Evolutionary conservation across 1,139 yeast species (phyloP).

Genomic region (Hemisphaericaspora xylanilytica): DNA sequence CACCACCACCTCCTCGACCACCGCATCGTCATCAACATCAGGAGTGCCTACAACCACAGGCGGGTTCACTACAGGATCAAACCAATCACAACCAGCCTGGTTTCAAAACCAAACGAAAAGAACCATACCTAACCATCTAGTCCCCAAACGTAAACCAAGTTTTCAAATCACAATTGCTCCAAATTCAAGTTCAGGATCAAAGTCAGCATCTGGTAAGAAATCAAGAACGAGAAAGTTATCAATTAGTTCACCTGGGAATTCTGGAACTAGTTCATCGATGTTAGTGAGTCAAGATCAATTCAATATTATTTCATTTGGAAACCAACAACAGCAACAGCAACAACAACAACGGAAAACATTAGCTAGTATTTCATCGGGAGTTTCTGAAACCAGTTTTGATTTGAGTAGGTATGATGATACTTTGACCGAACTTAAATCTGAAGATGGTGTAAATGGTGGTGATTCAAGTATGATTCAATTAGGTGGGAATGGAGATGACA

Average conservation of each 20-base stretch:
- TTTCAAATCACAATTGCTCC: conserved; percentile 34
- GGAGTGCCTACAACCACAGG: too few species aligned
- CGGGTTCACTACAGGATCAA: too few species aligned
- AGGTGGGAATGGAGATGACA: conserved; percentile 29
- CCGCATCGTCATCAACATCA: conserved; percentile 5
- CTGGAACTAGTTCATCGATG: conserved; percentile 6
- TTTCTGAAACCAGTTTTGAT: conserved; percentile 21
- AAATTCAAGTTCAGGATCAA: conserved; percentile 13
- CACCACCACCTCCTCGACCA: neutral
- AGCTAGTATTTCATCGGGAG: conserved; percentile 1
- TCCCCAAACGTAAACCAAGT: conserved; percentile 43
- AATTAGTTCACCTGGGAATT: neutral
- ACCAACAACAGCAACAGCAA: conserved; percentile 17
- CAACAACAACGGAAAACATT: conserved; percentile 4
- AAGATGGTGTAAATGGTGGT: neutral
- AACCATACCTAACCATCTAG: conserved; percentile 55
- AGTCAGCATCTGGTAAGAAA: conserved; percentile 5
- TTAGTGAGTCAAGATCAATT: conserved; percentile 25
- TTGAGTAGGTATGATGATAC: conserved; percentile 21
- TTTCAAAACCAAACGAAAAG: conserved; percentile 53
- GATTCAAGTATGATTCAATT: neutral
- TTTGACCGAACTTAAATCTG: conserved; percentile 27
- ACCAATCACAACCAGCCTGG: conserved; percentile 4
- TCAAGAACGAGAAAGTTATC: conserved; percentile 1
- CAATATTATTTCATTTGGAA: conserved; percentile 42